Percentiles rank a stretch among this genome's conserved stretches.
phyloP scores from a whole-genome alignment of 306 rosid species.

The Acacia melanoxylon region DNA sequence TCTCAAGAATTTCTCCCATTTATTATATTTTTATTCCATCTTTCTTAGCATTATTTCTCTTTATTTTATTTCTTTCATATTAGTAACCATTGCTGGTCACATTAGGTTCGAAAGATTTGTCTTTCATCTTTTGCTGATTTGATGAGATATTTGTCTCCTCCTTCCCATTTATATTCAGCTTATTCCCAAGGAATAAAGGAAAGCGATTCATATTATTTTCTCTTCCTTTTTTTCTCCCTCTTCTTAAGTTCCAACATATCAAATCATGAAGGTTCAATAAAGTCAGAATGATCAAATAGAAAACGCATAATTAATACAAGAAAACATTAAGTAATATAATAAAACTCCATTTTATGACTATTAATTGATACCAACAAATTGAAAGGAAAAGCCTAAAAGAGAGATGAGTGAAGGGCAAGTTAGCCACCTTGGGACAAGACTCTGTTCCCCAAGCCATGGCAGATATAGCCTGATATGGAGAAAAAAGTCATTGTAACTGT shows the following conservation, averaged over 20 bases:
- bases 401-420: neutral
- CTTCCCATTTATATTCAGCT: neutral
- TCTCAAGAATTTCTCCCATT: neutral
- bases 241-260: neutral
- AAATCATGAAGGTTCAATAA: neutral
- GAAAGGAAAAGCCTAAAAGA: conserved; percentile 15
- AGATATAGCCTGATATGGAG: conserved; percentile 70
- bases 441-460: conserved; percentile 99
- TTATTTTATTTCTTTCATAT: neutral
- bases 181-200: neutral
- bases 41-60: neutral
- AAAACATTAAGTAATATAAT: neutral
- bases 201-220: neutral
- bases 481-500: neutral
- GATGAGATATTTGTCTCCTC: neutral
- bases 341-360: conserved; percentile 1
- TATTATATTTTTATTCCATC: neutral
- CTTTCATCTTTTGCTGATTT: neutral
- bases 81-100: neutral
- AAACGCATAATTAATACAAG: neutral
- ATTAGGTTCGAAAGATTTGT: neutral
- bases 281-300: neutral
- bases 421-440: conserved; percentile 83
- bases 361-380: neutral
- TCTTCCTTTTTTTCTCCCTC: neutral